These are phyloP conservation scores for Rubroshorea leprosula DNA, from an alignment of 345 rosid species.

Conservation along the genomic window DNA sequence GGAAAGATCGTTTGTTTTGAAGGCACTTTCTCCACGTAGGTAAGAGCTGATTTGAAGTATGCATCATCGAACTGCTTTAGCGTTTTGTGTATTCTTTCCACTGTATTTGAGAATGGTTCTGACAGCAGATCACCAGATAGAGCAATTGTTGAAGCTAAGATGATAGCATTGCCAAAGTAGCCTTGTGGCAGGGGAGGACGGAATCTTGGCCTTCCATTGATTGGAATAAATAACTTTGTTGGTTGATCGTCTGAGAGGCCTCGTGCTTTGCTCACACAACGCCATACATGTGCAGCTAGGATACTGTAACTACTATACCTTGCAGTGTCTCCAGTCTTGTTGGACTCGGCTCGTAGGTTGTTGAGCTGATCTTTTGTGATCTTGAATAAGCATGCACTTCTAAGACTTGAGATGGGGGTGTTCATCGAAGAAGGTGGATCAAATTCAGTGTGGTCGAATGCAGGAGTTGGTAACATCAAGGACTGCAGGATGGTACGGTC, in stretches of 20 bases:
- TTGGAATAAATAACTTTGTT: too few relatives aligned
- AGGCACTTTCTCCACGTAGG: constrained; percentile 19
- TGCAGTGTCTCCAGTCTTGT: too few relatives aligned
- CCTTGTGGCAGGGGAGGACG: constrained; percentile 36
- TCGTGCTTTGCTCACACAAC: too few relatives aligned
- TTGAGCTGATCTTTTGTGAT: too few relatives aligned
- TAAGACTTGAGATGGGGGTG: neutral
- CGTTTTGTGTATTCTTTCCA: constrained; percentile 22
- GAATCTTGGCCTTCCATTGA: constrained; percentile 41
- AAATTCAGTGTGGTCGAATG: constrained; percentile 21
- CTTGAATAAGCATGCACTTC: too few relatives aligned
- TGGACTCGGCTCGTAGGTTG: too few relatives aligned
- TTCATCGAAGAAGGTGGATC: constrained; percentile 15
- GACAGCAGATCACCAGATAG: constrained; percentile 20
- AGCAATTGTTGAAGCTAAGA: constrained; percentile 18
- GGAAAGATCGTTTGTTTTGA: neutral
- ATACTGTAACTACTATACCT: too few relatives aligned
- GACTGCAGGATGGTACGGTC: constrained; percentile 18
- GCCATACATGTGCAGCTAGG: too few relatives aligned
- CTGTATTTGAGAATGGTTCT: constrained; percentile 23
- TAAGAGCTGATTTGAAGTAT: constrained; percentile 41
- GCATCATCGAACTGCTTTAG: constrained; percentile 24
- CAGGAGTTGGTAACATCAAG: constrained; percentile 15
- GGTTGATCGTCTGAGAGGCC: too few relatives aligned
- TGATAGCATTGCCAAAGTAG: constrained; percentile 38